A percentile compares a stretch with the other conserved stretches of the same genome.
These are phyloP conservation scores for Candida glaebosa DNA, from an alignment of 805 yeast species.

Conservation along the genomic window DNA sequence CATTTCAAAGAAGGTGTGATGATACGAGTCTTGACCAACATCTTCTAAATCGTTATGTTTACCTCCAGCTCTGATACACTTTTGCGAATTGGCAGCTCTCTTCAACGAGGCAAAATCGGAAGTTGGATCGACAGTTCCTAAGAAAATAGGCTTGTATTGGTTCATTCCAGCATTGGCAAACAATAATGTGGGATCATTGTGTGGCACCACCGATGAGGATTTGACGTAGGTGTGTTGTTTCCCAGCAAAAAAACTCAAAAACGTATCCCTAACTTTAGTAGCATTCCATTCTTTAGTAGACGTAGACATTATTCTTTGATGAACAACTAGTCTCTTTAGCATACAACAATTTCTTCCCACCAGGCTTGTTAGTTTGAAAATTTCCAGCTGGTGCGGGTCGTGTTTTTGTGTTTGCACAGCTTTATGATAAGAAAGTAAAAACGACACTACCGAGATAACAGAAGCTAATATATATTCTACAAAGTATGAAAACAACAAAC, in stretches of 20 bases:
- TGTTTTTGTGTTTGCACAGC: neutral
- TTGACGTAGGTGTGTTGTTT: slow-evolving; percentile 78
- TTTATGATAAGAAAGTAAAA: no score
- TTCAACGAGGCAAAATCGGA: slow-evolving; percentile 80
- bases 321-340: slow-evolving; percentile 5
- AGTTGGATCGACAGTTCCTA: slow-evolving; percentile 96
- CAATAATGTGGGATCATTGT: slow-evolving; percentile 93
- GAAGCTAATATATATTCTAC: neutral
- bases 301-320: slow-evolving; percentile 9
- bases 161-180: slow-evolving; percentile 99
- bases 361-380: no score
- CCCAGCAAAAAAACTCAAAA: slow-evolving; percentile 72
- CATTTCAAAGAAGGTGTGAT: slow-evolving; percentile 99
- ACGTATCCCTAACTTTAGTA: slow-evolving; percentile 72
- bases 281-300: slow-evolving; percentile 37
- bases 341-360: slow-evolving; percentile 4
- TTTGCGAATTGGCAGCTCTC: slow-evolving; percentile 93
- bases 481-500: neutral
- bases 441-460: no score
- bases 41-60: slow-evolving; percentile 97
- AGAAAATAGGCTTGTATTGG: slow-evolving; percentile 95
- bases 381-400: neutral
- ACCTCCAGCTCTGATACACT: slow-evolving; percentile 99
- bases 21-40: slow-evolving; percentile 96
- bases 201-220: slow-evolving; percentile 93